Evolutionary conservation across 2,329 filamentous ascomycete species (phyloP), one percentile per base, ranked within the genome.

Genomic region (Neofusicoccum sp.): DNA sequence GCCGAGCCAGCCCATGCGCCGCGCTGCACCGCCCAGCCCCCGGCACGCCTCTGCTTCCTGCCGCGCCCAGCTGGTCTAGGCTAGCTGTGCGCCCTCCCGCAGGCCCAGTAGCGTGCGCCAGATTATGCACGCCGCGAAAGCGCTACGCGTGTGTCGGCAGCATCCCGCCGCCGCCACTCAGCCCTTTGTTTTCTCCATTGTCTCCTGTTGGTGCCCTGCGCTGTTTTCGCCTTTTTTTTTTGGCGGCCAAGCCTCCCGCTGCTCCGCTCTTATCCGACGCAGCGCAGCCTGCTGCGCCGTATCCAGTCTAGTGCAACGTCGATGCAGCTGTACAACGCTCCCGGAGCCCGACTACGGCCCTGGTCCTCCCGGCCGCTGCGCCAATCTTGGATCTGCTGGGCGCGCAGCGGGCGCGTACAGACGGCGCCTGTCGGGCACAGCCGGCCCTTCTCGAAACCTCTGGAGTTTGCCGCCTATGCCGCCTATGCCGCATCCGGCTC

Each of bases 361-460:
- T 40, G 48, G 47, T 26, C 31, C 14, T 41, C 16, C 51, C 51
- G 51, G 28, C 38, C 14, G 9, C 51, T 44, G 51, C 20, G 36
- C 49, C 49, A 54, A 54, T 16, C 26, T 41, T 54, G 49, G 49
- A 16, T 54, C 34, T 54, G 49, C 49, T 41, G 24, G 49, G 34
- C 47, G 20, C 49, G 40, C 11, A 20, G 20, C 24, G 38, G 38
- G 49, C 49, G 36, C 34, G 8, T 31, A 38, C 24, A 47, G 24
- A 12, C 31, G 9, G 33, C 16, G 48, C 48, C 20, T 51, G 20
- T 56, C 38, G n/a, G 51, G 36, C 51, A 31, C 40, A 28, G 28
- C 51, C 51, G 38, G 57, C 28, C 45, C 36, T 60, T 60, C 57
- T 44, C 36, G 58, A 60, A 53, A 44, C 30, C 48, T 47, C 58